phyloP scores from a whole-genome alignment of 306 rosid genomes.

The Quercus aquifolioides region DNA sequence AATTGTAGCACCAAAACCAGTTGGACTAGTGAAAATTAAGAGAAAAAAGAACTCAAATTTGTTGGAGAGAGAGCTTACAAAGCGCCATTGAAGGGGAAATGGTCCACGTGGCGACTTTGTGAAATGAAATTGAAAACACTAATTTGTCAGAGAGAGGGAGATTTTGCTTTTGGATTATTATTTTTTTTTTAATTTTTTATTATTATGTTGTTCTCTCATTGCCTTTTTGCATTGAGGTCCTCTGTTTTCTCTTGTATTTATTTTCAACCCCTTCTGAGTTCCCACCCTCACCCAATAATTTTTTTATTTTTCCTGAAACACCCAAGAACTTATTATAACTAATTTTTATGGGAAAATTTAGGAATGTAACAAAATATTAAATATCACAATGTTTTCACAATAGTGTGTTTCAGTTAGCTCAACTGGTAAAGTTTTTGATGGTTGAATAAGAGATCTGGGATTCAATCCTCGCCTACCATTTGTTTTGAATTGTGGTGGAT shows the following conservation, averaged over 20 bases:
- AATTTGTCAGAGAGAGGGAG: constrained; percentile 22
- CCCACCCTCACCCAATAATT: not conserved
- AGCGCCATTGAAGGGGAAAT: not conserved
- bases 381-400: no score
- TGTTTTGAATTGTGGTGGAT: no score
- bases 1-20: not conserved
- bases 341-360: no score
- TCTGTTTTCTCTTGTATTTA: not conserved
- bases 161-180: not conserved
- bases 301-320: not conserved
- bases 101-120: not conserved
- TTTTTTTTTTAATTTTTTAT: not conserved
- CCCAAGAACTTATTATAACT: no score
- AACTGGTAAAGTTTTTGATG: no score
- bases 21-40: not conserved
- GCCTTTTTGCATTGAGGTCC: constrained; percentile 28
- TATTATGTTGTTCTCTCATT: not conserved
- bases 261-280: not conserved
- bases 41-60: not conserved
- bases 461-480: no score
- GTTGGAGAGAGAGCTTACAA: constrained; percentile 18
- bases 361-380: no score
- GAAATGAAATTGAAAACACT: constrained; percentile 28
- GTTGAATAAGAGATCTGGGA: no score
- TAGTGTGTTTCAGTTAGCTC: no score